Base-by-base conservation (phyloP, 2,329 filamentous ascomycete genomes). In the Pseudogymnoascus sp. region DNA sequence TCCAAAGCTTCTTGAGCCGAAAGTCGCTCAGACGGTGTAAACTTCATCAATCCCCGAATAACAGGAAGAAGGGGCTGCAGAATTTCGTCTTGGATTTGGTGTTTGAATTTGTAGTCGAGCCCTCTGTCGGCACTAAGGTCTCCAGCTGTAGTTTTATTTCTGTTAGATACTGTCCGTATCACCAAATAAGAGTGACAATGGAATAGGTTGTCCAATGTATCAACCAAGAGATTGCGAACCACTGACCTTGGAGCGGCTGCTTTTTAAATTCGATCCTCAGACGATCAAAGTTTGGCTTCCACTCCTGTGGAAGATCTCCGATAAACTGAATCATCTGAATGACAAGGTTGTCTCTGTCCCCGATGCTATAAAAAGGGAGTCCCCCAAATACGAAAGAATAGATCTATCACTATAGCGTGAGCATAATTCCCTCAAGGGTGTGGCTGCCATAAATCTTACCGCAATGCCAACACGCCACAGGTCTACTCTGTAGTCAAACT, bases 401-500 rank as follows among this genome's bases (percentile, higher is more conserved):
- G 12, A 64, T 64, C 63, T 64, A 57, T 30, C 30, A 33, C 8
- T 6, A 59, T 18, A 6, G 41, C 38, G 22, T 53, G 28, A 53
- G 47, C 28, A 20, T 53, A 20, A 6, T 20, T 15, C 6, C 47
- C 11, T 6, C 6, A 8, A n/a, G 9, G 33, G 33, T 53, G 33
- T 18, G 2, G 2, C n/a, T 25, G 28, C 12, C 3, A 6, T 14
- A 35, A 20, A 22, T 14, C 62, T 33, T 62, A 64, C 63, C 28
- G 57, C 38, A 37, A 35, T 37, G 38, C 63, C 62, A 33, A 35
- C 62, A 20, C 67, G 62, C 67, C 67, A 69, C 30, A 68, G 58
- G 57, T 69, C 67, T 43, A 61, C 43, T 62, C 59, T 62, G 50
- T 63, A 59, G 61, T 69, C 65, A 65, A 65, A 64, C 2, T 37